These are phyloP conservation scores for Thraustochytrium sp. DNA, from an alignment of 352 stramenopile genomes.

Conservation along the genomic window DNA sequence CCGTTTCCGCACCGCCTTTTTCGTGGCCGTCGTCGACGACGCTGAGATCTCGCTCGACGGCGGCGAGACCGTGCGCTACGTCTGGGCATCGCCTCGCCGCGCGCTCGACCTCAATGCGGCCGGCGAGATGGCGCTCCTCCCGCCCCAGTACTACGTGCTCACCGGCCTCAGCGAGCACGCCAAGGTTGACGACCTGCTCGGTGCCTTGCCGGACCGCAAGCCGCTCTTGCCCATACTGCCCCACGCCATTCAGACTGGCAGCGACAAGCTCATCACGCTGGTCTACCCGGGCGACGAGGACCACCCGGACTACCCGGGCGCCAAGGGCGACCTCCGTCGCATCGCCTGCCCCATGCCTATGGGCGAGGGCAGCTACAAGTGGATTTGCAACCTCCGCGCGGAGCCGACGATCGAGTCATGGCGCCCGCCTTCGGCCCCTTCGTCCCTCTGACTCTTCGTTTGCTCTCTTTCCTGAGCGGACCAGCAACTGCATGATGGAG, in stretches of 20 bases:
- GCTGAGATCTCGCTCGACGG: neutral
- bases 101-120: neutral
- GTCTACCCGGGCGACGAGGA: constrained; percentile 24
- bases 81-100: neutral
- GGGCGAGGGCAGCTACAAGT: neutral
- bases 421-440: neutral
- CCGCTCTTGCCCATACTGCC: constrained; percentile 1
- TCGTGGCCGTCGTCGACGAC: constrained; percentile 25
- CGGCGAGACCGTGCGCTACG: constrained; percentile 24
- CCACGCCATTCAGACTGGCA: neutral
- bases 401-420: neutral
- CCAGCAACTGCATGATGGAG: too few species aligned
- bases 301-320: constrained; percentile 21
- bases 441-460: neutral
- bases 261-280: neutral
- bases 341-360: neutral
- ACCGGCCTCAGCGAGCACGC: neutral
- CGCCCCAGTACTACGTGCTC: constrained; percentile 30
- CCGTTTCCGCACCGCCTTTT: neutral
- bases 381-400: neutral
- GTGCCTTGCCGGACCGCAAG: neutral
- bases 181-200: neutral
- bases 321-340: neutral
- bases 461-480: too few species aligned
- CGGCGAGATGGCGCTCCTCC: constrained; percentile 10